These are phyloP conservation scores for Naumovozyma baii DNA, from an alignment of 805 yeast species.

Conservation along the genomic window DNA sequence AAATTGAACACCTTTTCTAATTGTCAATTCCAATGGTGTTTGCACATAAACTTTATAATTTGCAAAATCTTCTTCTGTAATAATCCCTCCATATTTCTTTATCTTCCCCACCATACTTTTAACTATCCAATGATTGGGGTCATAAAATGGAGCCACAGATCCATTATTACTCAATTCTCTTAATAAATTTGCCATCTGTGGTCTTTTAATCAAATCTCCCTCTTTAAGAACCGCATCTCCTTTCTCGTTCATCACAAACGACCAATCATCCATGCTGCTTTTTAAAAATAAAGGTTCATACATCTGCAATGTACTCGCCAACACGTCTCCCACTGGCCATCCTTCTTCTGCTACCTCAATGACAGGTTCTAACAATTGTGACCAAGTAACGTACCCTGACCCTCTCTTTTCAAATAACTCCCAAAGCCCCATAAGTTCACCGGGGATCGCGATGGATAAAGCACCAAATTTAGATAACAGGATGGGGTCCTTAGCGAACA, in stretches of 20 bases:
- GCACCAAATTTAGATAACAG: slow-evolving; percentile 65
- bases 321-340: slow-evolving; percentile 41
- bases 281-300: slow-evolving; percentile 30
- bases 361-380: slow-evolving; percentile 65
- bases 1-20: slow-evolving; percentile 21
- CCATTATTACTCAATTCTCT: slow-evolving; percentile 67
- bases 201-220: slow-evolving; percentile 58
- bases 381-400: slow-evolving; percentile 65
- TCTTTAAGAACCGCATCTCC: slow-evolving; percentile 30
- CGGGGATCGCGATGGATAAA: slow-evolving; percentile 82
- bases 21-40: slow-evolving; percentile 23
- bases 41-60: slow-evolving; percentile 44
- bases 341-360: slow-evolving; percentile 56
- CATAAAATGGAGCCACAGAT: slow-evolving; percentile 68
- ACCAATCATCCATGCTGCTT: slow-evolving; percentile 40
- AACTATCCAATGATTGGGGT: slow-evolving; percentile 70
- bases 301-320: slow-evolving; percentile 36
- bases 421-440: slow-evolving; percentile 80
- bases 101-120: slow-evolving; percentile 43
- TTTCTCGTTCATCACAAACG: slow-evolving; percentile 37
- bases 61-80: slow-evolving; percentile 55
- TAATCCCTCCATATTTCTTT: slow-evolving; percentile 54
- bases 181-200: slow-evolving; percentile 56
- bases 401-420: slow-evolving; percentile 52
- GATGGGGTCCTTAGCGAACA: slow-evolving; percentile 45